phyloP scores from a whole-genome alignment of 129 eudicot species.

The Rutidosis leptorrhynchoides region DNA sequence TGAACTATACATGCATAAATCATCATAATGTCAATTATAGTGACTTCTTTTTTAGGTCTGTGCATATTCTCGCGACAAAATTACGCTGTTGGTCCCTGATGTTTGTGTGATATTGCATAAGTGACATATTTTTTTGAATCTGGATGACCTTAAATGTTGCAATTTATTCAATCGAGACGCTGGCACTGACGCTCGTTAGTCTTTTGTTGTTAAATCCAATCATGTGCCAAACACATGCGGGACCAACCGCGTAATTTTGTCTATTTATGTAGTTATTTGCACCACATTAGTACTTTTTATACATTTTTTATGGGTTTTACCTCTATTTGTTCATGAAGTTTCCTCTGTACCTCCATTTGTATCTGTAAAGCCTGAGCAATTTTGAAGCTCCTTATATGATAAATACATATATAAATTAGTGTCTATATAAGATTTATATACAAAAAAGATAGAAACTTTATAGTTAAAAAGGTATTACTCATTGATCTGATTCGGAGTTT shows the following conservation, averaged over 20 bases:
- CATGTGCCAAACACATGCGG: too few species aligned
- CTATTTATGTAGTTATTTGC: not conserved
- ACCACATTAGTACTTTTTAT: conserved; percentile 7
- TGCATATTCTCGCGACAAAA: too few species aligned
- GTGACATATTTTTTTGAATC: too few species aligned
- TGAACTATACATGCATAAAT: not conserved
- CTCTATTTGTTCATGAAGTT: conserved; percentile 92
- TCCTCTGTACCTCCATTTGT: conserved; percentile 95
- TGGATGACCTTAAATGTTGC: too few species aligned
- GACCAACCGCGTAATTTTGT: too few species aligned
- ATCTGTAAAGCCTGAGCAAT: conserved; percentile 71
- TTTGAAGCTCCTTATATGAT: conserved; percentile 52
- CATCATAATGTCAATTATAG: not conserved
- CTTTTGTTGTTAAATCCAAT: too few species aligned
- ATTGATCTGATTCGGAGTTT: conserved; percentile 42
- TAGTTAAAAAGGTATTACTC: conserved; percentile 44
- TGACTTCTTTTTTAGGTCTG: conserved; percentile 2
- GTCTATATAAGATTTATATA: not conserved
- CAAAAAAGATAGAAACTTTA: not conserved
- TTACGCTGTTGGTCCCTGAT: too few species aligned
- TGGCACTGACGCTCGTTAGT: too few species aligned
- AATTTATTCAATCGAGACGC: too few species aligned
- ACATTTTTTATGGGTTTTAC: conserved; percentile 31
- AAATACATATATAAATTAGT: conserved; percentile 23
- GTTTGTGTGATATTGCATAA: too few species aligned